Conservation (phyloP, 2,329 filamentous ascomycete genomes). For the Pseudogymnoascus sp. region DNA sequence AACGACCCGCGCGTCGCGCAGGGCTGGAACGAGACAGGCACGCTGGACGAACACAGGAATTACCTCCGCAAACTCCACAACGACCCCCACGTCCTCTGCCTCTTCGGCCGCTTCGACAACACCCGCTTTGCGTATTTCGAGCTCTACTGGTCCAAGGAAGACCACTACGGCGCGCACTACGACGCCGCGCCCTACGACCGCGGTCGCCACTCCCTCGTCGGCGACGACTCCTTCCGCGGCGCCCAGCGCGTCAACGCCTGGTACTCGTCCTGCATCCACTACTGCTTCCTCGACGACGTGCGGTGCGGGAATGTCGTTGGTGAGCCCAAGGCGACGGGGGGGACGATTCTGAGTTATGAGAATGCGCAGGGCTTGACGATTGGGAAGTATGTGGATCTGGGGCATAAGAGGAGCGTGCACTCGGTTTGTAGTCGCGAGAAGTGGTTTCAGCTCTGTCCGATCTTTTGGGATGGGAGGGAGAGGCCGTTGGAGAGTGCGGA, state of each 20-base stretch:
- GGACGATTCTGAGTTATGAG: constrained; percentile 49
- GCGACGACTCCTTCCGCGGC: constrained; percentile 50
- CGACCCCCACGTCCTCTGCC: constrained; percentile 64
- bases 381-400: constrained; percentile 33
- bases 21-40: constrained; percentile 75
- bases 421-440: constrained; percentile 32
- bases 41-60: constrained; percentile 64
- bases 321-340: constrained; percentile 67
- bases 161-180: constrained; percentile 53
- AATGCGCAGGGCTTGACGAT: constrained; percentile 26
- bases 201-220: constrained; percentile 53
- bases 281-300: constrained; percentile 54
- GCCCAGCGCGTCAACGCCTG: constrained; percentile 54
- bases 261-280: constrained; percentile 58
- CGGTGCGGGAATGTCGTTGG: constrained; percentile 52
- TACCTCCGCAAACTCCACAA: constrained; percentile 62
- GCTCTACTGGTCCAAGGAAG: constrained; percentile 69
- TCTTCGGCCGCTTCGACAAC: constrained; percentile 66
- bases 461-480: constrained; percentile 42
- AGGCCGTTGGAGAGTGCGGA: constrained; percentile 38
- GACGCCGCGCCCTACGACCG: constrained; percentile 49
- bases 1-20: constrained; percentile 75
- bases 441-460: constrained; percentile 39
- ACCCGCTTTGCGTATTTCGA: constrained; percentile 71
- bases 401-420: constrained; percentile 33